Base-by-base conservation (phyloP, 306 rosid genomes). In the Boehmeria nivea region DNA sequence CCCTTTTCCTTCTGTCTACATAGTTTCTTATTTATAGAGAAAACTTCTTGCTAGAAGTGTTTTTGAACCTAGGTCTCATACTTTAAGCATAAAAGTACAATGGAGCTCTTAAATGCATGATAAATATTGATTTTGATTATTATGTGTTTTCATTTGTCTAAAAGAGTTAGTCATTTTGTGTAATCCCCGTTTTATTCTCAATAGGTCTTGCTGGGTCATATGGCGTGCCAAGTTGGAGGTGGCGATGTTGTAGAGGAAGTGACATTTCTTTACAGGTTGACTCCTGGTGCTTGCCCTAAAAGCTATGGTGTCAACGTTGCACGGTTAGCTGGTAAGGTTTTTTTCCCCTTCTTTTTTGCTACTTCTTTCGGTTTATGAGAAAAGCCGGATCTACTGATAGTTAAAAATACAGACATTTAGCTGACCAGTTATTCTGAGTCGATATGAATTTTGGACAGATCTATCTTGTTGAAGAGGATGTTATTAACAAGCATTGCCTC, bases 241-340 rank as follows among this genome's bases (percentile, higher is more conserved):
- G 93, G 86, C 61, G 76, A 68, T 42, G 89, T 83, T 33, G 60
- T 85, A 69, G 96, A 93, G 25, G 95, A 93, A 75, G 96, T 93
- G 53, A 87, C 89, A 64, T 93, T 93, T 76, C 99, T 93, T 56
- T 85, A 93, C 65, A 81, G 84, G 76, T 63, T 87, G 75, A 85
- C 80, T 11, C 63, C 66, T 2, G 96, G 96, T 72, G 85, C 95
- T 34, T 93, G 99, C 70, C 99, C 99, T 54, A 93, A 85, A 79
- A 87, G 99, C 81, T 93, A 87, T 79, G 99, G 95, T 46, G 95
- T 87, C 63, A 87, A 87, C 54, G 87, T 93, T 67, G 95, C 99
- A 17, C 89, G 88, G 51, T 59, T 93, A 79, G 99, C 99, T 56
- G 95, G 95, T 87, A 81, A 43, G 79, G 12, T 7, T 43, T 18